Base-by-base conservation (phyloP, 768 basidiomycete species). In the Hortiboletus campestris region DNA sequence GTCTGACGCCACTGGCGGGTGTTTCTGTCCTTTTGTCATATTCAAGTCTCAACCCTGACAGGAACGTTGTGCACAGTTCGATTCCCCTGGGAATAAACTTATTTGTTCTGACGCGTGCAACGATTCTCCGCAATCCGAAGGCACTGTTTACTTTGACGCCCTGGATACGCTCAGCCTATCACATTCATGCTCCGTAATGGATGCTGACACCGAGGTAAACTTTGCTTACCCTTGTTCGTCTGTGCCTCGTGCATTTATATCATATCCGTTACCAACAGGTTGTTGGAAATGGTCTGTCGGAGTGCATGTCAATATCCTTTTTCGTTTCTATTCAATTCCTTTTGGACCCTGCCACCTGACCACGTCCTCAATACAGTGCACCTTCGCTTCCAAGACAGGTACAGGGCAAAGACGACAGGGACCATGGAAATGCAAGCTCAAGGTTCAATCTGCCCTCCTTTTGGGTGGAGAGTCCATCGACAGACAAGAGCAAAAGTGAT, bases 141-240 rank as follows among this genome's bases (percentile, higher is more conserved):
- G 40, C 28, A 69, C 67, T 0, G 32, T 69, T n/a, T 67, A 69
- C 51, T 69, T 65, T 52, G 60, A 64, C 25, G 60, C 64, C 19
- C 7, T 69, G 32, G 67, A 67, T 13, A 49, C 53, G 17, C 16
- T 61, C 13, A 52, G 54, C 48, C 13, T n/a, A 10, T 57, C 55
- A 9, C 51, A 22, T 41, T 55, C 56, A 1, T 49, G 22, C 44
- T 55, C 50, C 32, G 31, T 52, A 28, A 46, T 47, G 25, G 53
- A 49, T 36, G 40, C 46, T 22, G 51, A 59, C 40, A 22, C 36
- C 39, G 53, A 57, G 56, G 63, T 57, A 57, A 61, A 41, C 22
- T 17, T 12, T 28, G 16, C 36, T 36, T 34, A 35, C 22, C 36
- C 53, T 25, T 55, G 48, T 16, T 44, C 34, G 38, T 14, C 35